Conservation (phyloP, 2,329 filamentous ascomycete species). For the Beauveria sp. region DNA sequence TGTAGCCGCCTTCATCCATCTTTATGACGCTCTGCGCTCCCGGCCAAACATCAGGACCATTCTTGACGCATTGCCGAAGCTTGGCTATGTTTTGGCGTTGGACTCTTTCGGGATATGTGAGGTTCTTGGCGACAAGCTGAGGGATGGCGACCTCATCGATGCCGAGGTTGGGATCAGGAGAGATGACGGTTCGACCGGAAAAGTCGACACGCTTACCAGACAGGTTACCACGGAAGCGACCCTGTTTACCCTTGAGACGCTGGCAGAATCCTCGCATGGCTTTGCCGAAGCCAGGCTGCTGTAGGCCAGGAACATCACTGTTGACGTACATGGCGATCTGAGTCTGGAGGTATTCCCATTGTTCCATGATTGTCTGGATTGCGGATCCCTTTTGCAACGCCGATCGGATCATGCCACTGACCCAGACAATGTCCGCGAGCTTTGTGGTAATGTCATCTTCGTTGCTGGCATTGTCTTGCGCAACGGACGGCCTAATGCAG, state of each 20-base stretch:
- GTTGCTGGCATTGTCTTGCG: conserved; percentile 85
- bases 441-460: conserved; percentile 97
- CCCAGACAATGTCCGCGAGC: conserved; percentile 91
- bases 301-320: conserved; percentile 88
- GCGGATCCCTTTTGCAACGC: conserved; percentile 77
- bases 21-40: conserved; percentile 80
- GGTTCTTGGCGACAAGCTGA: conserved; percentile 83
- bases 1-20: conserved; percentile 58
- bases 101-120: conserved; percentile 90
- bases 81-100: conserved; percentile 81
- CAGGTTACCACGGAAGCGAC: conserved; percentile 91
- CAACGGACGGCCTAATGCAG: conserved; percentile 87
- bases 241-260: conserved; percentile 92
- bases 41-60: conserved; percentile 73
- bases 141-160: conserved; percentile 94
- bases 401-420: conserved; percentile 78
- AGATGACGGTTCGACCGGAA: conserved; percentile 94
- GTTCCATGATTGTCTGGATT: conserved; percentile 87
- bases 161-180: conserved; percentile 86
- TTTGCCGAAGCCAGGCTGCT: conserved; percentile 80
- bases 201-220: conserved; percentile 99
- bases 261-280: conserved; percentile 91
- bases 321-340: conserved; percentile 98
- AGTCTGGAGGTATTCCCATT: conserved; percentile 94
- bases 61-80: conserved; percentile 63